Percentiles rank a stretch among this genome's conserved stretches.
These are phyloP conservation scores for Phaeosphaeria sp. DNA, from an alignment of 2,329 filamentous ascomycete species.

Conservation along the genomic window DNA sequence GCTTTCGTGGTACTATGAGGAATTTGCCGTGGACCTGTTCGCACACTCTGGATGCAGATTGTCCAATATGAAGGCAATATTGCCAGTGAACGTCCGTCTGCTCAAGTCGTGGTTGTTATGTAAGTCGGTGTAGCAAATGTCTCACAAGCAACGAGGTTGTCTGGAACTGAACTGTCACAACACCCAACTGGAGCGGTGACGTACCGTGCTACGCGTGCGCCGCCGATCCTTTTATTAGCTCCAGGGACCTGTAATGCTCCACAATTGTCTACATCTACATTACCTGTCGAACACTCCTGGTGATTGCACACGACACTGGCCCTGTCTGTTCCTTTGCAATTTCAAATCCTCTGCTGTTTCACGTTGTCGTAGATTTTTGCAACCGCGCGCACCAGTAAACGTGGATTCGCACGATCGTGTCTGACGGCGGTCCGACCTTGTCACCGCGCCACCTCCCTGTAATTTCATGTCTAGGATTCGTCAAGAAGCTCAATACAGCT, in stretches of 20 bases:
- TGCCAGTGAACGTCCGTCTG: background rate
- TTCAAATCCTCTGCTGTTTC: background rate
- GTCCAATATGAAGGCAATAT: background rate
- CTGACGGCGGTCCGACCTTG: background rate
- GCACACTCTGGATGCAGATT: background rate
- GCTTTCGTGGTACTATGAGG: constrained; percentile 4
- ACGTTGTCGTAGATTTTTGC: background rate
- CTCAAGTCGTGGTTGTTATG: background rate
- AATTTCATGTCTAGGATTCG: background rate
- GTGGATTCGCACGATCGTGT: background rate
- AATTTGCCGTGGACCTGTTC: background rate
- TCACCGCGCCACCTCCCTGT: background rate
- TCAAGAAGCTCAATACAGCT: background rate
- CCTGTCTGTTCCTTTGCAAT: background rate
- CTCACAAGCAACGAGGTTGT: background rate
- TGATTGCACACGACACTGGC: background rate
- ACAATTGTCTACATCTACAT: background rate
- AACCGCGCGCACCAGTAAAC: background rate
- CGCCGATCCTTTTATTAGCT: background rate
- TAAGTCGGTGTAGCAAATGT: background rate
- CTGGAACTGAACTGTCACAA: background rate
- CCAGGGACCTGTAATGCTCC: background rate
- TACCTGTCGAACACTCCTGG: background rate
- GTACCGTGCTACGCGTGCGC: constrained; percentile 3
- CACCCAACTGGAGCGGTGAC: constrained; percentile 3